phyloP scores from a whole-genome alignment of 306 rosid species.

The Fragaria vesca region DNA sequence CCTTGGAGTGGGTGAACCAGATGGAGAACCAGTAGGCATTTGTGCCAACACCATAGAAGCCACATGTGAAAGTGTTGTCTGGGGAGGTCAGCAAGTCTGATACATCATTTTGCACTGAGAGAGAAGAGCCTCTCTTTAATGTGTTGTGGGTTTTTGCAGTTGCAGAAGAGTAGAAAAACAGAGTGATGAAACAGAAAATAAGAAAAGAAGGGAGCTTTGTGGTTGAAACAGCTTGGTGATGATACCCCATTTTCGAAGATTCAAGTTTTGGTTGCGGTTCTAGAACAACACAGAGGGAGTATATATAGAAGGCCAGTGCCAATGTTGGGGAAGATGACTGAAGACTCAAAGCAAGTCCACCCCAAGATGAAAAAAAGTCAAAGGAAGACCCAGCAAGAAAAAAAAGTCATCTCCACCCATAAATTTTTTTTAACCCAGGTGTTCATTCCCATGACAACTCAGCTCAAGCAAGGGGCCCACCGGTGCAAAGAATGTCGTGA shows the following conservation, averaged over 20 bases:
- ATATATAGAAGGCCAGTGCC: background rate
- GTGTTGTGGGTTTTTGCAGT: background rate
- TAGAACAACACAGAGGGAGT: background rate
- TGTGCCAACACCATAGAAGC: constrained; percentile 10
- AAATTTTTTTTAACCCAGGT: too few species aligned
- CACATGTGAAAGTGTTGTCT: constrained; percentile 16
- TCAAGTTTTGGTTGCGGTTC: background rate
- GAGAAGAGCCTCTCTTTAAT: constrained; percentile 4
- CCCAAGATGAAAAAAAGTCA: too few species aligned
- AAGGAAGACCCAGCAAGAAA: too few species aligned
- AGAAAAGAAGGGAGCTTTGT: background rate
- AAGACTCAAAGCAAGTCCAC: too few species aligned
- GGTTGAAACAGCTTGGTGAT: background rate
- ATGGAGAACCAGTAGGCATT: constrained; percentile 27
- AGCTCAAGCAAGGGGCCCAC: too few species aligned
- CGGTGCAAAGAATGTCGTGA: too few species aligned
- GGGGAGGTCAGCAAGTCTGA: constrained; percentile 14
- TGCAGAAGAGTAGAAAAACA: background rate
- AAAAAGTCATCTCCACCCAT: too few species aligned
- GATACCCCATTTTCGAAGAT: background rate
- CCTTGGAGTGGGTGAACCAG: constrained; percentile 11
- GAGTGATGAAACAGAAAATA: background rate
- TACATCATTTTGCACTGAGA: background rate
- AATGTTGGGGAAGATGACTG: background rate
- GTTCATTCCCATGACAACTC: too few species aligned